phyloP scores from a whole-genome alignment of 768 basidiomycete genomes.

The Crucibulum laeve region DNA sequence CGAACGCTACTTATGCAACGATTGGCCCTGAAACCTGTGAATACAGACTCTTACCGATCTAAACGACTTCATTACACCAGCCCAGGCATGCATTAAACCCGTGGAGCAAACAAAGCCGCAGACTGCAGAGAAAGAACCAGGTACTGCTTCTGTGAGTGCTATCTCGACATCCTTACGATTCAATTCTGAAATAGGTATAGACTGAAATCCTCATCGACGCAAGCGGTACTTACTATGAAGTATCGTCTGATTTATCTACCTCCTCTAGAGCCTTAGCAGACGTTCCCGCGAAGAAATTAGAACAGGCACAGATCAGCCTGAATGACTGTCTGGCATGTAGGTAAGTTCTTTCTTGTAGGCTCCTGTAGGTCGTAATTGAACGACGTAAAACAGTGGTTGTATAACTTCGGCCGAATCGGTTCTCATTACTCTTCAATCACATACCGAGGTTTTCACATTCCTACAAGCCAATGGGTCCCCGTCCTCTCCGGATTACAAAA shows the following conservation, averaged over 20 bases:
- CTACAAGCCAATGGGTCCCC: conserved; percentile 48
- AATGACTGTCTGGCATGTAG: conserved; percentile 99
- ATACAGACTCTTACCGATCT: conserved; percentile 84
- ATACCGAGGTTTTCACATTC: conserved; percentile 84
- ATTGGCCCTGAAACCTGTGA: conserved; percentile 4
- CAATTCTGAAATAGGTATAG: conserved; percentile 32
- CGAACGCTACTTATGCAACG: conserved; percentile 1
- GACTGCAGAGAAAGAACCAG: conserved; percentile 22
- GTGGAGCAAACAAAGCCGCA: conserved; percentile 48
- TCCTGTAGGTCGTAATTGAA: background rate
- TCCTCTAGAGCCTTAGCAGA: conserved; percentile 8
- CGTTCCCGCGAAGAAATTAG: conserved; percentile 53
- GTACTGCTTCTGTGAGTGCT: conserved; percentile 30
- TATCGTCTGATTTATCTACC: conserved; percentile 27
- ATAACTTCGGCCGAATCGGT: conserved; percentile 98
- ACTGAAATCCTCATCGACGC: conserved; percentile 92
- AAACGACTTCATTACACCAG: conserved; percentile 95
- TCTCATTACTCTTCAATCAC: conserved; percentile 93
- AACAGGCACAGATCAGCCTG: conserved; percentile 92
- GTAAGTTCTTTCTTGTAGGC: conserved; percentile 37
- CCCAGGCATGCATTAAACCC: conserved; percentile 97
- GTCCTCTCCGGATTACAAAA: conserved; percentile 35
- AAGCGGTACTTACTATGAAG: conserved; percentile 84
- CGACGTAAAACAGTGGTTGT: conserved; percentile 63
- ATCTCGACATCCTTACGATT: background rate